Percentiles rank a stretch among this genome's conserved stretches.
Evolutionary conservation across 1,139 yeast genomes (phyloP).

Genomic region (Geotrichum siamense): DNA sequence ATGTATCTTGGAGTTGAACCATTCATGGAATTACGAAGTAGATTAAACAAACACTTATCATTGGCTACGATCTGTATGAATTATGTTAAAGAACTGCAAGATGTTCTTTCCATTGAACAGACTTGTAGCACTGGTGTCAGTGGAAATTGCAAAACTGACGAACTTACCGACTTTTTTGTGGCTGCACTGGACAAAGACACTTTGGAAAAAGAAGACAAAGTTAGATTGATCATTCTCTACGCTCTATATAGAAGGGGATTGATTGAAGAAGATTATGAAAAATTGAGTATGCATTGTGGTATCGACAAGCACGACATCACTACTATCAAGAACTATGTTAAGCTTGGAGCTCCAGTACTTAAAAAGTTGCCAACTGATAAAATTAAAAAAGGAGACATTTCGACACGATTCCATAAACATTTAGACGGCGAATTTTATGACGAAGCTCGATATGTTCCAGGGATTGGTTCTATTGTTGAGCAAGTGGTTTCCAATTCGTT

Average conservation of each 20-base stretch:
- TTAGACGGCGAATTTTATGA: constrained; percentile 62
- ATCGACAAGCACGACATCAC: constrained; percentile 52
- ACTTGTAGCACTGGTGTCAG: constrained; percentile 68
- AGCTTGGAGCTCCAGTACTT: constrained; percentile 59
- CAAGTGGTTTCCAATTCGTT: constrained; percentile 43
- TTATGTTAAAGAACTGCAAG: constrained; percentile 30
- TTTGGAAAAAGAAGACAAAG: constrained; percentile 53
- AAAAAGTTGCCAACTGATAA: constrained; percentile 41
- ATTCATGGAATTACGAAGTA: constrained; percentile 35
- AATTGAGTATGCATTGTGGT: constrained; percentile 64
- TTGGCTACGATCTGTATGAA: constrained; percentile 39
- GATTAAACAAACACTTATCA: constrained; percentile 35
- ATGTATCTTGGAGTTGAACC: constrained; percentile 40
- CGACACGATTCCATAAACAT: constrained; percentile 46
- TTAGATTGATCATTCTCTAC: constrained; percentile 71
- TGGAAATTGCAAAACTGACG: constrained; percentile 52
- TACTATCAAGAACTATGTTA: constrained; percentile 57
- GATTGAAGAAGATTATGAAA: constrained; percentile 62
- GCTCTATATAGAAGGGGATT: constrained; percentile 82
- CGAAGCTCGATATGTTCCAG: constrained; percentile 73
- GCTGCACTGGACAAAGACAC: constrained; percentile 46
- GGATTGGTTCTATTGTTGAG: constrained; percentile 53
- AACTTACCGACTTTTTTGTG: constrained; percentile 61
- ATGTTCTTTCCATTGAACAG: constrained; percentile 43
- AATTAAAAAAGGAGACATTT: constrained; percentile 16